Evolutionary conservation across 1,139 yeast genomes (phyloP).

Genomic region (Lodderomyces jiufengensis): DNA sequence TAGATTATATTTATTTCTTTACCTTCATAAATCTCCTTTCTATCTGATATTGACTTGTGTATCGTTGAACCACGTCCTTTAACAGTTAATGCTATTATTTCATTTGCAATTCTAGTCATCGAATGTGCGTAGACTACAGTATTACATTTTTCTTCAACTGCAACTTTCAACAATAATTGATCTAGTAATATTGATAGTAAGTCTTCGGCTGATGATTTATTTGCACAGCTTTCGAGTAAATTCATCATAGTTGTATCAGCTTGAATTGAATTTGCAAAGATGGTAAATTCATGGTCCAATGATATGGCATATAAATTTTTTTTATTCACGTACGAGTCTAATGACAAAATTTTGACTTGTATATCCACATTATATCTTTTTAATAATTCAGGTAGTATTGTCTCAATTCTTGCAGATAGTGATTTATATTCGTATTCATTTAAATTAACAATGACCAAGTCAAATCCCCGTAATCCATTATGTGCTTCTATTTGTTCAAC

Average conservation of each 20-base stretch:
- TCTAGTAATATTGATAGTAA: constrained; percentile 47
- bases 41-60: constrained; percentile 50
- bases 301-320: constrained; percentile 24
- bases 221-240: constrained; percentile 34
- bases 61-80: constrained; percentile 83
- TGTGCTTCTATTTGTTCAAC: constrained; percentile 59
- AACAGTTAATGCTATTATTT: constrained; percentile 74
- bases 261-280: constrained; percentile 15
- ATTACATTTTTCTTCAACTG: constrained; percentile 43
- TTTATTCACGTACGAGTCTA: constrained; percentile 34
- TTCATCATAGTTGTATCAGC: constrained; percentile 19
- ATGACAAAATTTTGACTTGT: constrained; percentile 33
- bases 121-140: constrained; percentile 72
- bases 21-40: constrained; percentile 24
- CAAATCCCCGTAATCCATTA: constrained; percentile 68
- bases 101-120: constrained; percentile 81
- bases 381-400: constrained; percentile 20
- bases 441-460: constrained; percentile 51
- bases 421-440: constrained; percentile 31
- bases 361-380: constrained; percentile 25
- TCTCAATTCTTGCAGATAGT: constrained; percentile 17
- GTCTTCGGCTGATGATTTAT: constrained; percentile 64
- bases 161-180: constrained; percentile 47
- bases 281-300: constrained; percentile 26
- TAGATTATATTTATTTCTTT: constrained; percentile 44